A percentile compares a stretch with the other conserved stretches of the same genome.
Evolutionary conservation across 148 eudicot genomes (phyloP).

Genomic region (Dysphania ambrosioides): DNA sequence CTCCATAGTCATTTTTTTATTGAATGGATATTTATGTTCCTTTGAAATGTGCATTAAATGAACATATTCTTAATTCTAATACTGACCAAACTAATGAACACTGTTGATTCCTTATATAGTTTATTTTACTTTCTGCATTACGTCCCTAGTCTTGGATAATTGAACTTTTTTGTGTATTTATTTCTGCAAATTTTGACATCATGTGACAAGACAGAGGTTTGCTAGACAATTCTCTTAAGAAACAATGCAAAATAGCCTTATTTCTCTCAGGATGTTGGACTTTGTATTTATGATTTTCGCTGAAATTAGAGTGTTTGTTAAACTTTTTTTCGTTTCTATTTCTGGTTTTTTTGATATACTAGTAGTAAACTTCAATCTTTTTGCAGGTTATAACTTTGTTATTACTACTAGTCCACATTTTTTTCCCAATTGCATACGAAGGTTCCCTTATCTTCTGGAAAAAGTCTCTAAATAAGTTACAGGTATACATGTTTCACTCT

Average conservation of each 20-base stretch:
- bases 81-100: background rate
- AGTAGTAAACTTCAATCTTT: conserved; percentile 1
- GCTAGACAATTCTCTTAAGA: background rate
- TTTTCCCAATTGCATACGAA: conserved; percentile 72
- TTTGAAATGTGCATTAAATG: background rate
- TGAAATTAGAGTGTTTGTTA: background rate
- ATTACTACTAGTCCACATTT: conserved; percentile 58
- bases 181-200: background rate
- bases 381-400: conserved; percentile 67
- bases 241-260: background rate
- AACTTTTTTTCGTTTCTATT: background rate
- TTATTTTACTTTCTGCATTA: background rate
- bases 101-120: background rate
- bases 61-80: background rate
- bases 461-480: conserved; percentile 48
- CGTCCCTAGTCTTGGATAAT: no score
- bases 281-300: conserved; percentile 6
- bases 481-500: conserved; percentile 45
- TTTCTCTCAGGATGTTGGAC: background rate
- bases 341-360: background rate
- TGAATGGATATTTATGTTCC: background rate
- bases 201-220: background rate
- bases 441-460: conserved; percentile 64
- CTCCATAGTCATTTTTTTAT: background rate
- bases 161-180: background rate